Conservation (phyloP, 148 eudicot species). For the Heliamphora exappendiculata region DNA sequence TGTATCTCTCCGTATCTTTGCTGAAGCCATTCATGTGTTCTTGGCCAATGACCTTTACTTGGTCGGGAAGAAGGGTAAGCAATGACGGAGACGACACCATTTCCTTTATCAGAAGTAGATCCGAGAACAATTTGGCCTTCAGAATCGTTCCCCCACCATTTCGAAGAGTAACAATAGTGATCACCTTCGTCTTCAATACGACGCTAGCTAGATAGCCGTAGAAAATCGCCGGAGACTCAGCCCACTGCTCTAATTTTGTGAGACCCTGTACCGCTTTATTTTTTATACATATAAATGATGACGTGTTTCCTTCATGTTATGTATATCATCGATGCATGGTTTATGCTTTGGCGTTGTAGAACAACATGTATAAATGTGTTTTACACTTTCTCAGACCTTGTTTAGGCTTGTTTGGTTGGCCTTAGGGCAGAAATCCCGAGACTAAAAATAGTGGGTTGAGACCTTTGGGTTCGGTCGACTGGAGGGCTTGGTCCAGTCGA, state of each 20-base stretch:
- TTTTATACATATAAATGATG: no score
- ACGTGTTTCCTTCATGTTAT: no score
- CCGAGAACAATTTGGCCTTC: constrained; percentile 44
- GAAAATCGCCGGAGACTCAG: constrained; percentile 34
- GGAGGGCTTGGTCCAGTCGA: no score
- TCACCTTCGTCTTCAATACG: constrained; percentile 69
- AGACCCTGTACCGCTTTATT: no score
- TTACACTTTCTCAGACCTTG: no score
- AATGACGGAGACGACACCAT: constrained; percentile 88
- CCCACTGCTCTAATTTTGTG: constrained; percentile 7
- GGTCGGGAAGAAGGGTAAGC: constrained; percentile 73
- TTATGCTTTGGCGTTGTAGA: no score
- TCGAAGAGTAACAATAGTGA: constrained; percentile 70
- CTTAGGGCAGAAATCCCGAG: no score
- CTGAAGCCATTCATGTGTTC: constrained; percentile 61
- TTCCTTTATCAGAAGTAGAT: constrained; percentile 35
- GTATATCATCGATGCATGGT: no score
- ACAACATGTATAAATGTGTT: no score
- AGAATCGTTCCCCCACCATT: constrained; percentile 66
- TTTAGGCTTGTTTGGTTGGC: no score
- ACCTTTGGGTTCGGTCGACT: no score
- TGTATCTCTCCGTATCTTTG: constrained; percentile 46
- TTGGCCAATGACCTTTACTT: constrained; percentile 46
- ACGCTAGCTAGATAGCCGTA: constrained; percentile 23
- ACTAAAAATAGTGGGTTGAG: no score